A percentile compares a stretch with the other conserved stretches of the same genome.
These are phyloP conservation scores for Tillandsia leiboldiana DNA, from an alignment of 176 grass and related monocot genomes.

Conservation along the genomic window DNA sequence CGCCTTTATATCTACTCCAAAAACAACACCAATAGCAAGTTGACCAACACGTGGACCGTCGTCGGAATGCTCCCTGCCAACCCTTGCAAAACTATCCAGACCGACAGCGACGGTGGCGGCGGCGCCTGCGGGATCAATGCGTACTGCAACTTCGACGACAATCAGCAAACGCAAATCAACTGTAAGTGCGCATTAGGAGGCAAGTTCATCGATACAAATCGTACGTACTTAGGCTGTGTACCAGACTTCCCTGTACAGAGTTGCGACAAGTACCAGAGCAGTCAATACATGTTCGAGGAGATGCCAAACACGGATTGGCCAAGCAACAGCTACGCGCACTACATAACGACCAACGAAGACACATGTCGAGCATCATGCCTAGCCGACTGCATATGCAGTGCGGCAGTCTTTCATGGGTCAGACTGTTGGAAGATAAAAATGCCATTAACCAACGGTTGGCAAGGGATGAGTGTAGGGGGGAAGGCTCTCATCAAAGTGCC, in stretches of 20 bases:
- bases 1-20: slow-evolving; percentile 27
- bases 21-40: background rate
- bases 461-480: background rate
- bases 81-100: no score
- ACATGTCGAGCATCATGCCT: background rate
- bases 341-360: background rate
- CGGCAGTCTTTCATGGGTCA: background rate
- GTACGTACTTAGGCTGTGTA: background rate
- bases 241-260: background rate
- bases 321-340: background rate
- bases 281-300: background rate
- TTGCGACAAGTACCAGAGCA: background rate
- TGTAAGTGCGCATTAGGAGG: no score
- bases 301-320: background rate
- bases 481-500: slow-evolving; percentile 10
- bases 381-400: slow-evolving; percentile 14
- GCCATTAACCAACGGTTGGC: slow-evolving; percentile 8
- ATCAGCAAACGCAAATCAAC: no score
- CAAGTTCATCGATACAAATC: no score
- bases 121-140: no score
- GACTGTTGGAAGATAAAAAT: slow-evolving; percentile 17
- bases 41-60: no score
- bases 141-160: no score
- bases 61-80: no score
- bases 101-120: no score